Conservation (phyloP, 2,329 filamentous ascomycete species). For the Clonostachys rosea region DNA sequence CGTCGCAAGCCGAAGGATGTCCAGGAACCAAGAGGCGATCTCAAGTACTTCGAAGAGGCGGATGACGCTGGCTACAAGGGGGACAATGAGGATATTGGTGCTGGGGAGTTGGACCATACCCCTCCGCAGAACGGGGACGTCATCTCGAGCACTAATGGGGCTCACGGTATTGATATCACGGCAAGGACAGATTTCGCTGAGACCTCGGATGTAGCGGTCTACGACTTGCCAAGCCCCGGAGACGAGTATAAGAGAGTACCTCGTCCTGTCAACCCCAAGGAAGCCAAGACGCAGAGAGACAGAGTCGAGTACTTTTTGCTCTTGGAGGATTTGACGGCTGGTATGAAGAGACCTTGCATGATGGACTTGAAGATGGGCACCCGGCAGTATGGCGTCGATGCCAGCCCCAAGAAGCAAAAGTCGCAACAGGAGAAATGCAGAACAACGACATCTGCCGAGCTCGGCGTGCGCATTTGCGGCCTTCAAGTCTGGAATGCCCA, state of each 20-base stretch:
- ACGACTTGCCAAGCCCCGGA: slow-evolving; percentile 25
- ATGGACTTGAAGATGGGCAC: slow-evolving; percentile 99
- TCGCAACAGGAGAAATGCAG: slow-evolving; percentile 93
- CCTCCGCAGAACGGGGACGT: not conserved
- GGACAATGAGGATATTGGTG: slow-evolving; percentile 29
- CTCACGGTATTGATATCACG: not conserved
- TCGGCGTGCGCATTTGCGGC: slow-evolving; percentile 91
- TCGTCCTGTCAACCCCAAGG: slow-evolving; percentile 70
- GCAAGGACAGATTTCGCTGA: slow-evolving; percentile 8
- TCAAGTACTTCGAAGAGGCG: slow-evolving; percentile 90
- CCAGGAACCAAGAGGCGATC: slow-evolving; percentile 62
- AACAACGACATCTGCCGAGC: slow-evolving; percentile 82
- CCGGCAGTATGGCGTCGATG: slow-evolving; percentile 91
- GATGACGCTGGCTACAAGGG: slow-evolving; percentile 78
- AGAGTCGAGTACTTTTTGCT: slow-evolving; percentile 91
- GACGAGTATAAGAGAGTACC: slow-evolving; percentile 36
- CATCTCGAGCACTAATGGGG: slow-evolving; percentile 8
- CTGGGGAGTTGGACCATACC: not conserved
- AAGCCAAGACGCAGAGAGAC: slow-evolving; percentile 60
- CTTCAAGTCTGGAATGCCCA: slow-evolving; percentile 93
- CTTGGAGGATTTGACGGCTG: slow-evolving; percentile 89
- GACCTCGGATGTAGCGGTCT: slow-evolving; percentile 16
- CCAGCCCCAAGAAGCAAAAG: slow-evolving; percentile 83
- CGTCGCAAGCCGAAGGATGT: slow-evolving; percentile 71
- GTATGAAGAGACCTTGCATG: slow-evolving; percentile 95